These are phyloP conservation scores for Boletus vermiculosoides DNA, from an alignment of 768 basidiomycete genomes.

Conservation along the genomic window DNA sequence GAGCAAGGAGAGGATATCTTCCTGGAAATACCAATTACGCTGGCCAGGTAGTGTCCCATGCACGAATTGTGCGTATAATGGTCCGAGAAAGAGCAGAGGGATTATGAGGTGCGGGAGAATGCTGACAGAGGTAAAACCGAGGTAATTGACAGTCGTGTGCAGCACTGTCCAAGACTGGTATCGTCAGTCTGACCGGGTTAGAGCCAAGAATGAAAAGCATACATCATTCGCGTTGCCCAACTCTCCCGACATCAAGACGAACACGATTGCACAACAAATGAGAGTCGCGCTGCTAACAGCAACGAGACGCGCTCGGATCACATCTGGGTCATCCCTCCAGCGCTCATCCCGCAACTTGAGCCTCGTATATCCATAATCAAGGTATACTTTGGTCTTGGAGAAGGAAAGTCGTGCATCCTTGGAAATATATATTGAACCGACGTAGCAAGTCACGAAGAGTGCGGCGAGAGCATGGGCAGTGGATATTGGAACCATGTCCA, in stretches of 20 bases:
- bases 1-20: conserved; percentile 41
- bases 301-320: conserved; percentile 75
- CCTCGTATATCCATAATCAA: conserved; percentile 28
- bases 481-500: conserved; percentile 28
- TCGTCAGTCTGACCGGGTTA: conserved; percentile 5
- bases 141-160: conserved; percentile 36
- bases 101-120: conserved; percentile 60
- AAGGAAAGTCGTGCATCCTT: conserved; percentile 61
- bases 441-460: conserved; percentile 65
- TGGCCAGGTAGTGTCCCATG: conserved; percentile 54
- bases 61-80: conserved; percentile 60
- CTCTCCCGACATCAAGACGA: conserved; percentile 37
- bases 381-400: conserved; percentile 30
- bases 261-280: conserved; percentile 53
- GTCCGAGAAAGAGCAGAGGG: conserved; percentile 75
- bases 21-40: conserved; percentile 42
- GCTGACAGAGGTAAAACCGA: conserved; percentile 38
- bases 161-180: conserved; percentile 22
- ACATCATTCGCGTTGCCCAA: conserved; percentile 19
- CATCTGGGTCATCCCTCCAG: conserved; percentile 80
- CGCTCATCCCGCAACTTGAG: conserved; percentile 42
- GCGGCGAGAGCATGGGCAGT: conserved; percentile 56
- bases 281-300: conserved; percentile 67
- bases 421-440: conserved; percentile 79
- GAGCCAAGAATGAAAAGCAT: conserved; percentile 1